Conservation (phyloP, 2,329 filamentous ascomycete genomes). For the Leptographium galeiforme region DNA sequence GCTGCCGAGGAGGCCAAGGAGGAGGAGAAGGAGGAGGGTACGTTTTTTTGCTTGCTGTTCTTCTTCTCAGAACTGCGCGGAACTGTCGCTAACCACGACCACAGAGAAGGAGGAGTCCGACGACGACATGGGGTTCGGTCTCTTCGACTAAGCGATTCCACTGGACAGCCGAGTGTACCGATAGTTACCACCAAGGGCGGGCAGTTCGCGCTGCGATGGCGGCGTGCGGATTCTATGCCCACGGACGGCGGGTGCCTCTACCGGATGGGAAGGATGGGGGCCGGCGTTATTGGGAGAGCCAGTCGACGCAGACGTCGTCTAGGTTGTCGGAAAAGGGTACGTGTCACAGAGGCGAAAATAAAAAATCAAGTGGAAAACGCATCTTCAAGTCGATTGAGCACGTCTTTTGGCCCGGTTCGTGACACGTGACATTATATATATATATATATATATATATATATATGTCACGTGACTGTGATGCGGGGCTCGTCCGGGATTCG, state of each 20-base stretch:
- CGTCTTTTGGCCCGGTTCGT: no score
- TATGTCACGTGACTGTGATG: background rate
- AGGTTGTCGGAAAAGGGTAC: slow-evolving; percentile 3
- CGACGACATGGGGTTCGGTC: slow-evolving; percentile 67
- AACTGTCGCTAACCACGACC: slow-evolving; percentile 1
- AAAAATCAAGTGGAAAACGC: slow-evolving; percentile 7
- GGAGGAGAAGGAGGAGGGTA: slow-evolving; percentile 13
- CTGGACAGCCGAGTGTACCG: background rate
- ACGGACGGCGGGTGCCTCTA: background rate
- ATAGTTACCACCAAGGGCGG: background rate
- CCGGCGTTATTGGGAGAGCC: slow-evolving; percentile 4
- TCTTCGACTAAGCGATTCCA: slow-evolving; percentile 33
- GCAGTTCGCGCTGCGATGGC: background rate
- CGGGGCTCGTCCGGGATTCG: no score
- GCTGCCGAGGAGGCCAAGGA: slow-evolving; percentile 12
- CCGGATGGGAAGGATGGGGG: slow-evolving; percentile 2
- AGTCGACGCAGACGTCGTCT: background rate
- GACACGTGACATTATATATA: no score
- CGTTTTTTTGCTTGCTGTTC: no score
- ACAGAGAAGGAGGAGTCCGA: slow-evolving; percentile 56
- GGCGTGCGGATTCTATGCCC: background rate
- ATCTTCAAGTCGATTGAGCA: background rate
- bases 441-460: no score
- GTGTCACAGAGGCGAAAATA: slow-evolving; percentile 5
- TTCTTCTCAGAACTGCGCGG: no score